Percentiles rank a stretch among this genome's conserved stretches.
Conservation (phyloP, 2,329 filamentous ascomycete genomes). For the Incumbomyces delicatus region DNA sequence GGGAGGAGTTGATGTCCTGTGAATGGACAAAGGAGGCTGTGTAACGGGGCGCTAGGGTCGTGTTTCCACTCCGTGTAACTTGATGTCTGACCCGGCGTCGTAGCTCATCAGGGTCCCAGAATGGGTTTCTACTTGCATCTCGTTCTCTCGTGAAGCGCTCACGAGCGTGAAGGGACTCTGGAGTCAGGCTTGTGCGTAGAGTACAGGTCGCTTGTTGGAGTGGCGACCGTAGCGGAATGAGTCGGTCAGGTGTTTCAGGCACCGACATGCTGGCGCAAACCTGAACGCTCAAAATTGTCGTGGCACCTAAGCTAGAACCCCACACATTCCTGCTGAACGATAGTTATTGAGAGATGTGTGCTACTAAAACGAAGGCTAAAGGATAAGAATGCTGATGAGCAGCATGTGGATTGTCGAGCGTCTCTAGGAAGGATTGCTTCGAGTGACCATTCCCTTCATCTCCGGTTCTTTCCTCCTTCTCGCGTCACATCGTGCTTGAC, state of each 20-base stretch:
- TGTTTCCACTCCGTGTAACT: constrained; percentile 9
- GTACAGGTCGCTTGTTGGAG: background rate
- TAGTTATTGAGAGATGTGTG: too few species aligned
- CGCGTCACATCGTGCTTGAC: too few species aligned
- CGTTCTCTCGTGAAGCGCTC: constrained; percentile 39
- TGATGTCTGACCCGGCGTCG: constrained; percentile 11
- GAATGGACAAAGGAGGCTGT: constrained; percentile 24
- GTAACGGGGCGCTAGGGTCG: constrained; percentile 14
- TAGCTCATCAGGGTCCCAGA: constrained; percentile 34
- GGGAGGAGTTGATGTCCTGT: constrained; percentile 42
- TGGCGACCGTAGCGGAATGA: background rate
- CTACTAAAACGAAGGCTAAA: background rate
- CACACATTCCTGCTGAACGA: background rate
- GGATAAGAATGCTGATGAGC: constrained; percentile 1
- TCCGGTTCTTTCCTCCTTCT: too few species aligned
- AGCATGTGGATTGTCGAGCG: background rate
- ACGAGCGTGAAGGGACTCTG: constrained; percentile 21
- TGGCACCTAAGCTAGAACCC: background rate
- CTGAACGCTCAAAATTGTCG: too few species aligned
- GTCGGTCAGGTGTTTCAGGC: constrained; percentile 1
- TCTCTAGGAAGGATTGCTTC: background rate
- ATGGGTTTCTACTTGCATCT: constrained; percentile 42
- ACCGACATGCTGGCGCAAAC: background rate
- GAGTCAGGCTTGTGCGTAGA: background rate
- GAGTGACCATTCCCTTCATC: too few species aligned